These are phyloP conservation scores for Uncinocarpus reesii DNA, from an alignment of 2,329 filamentous ascomycete species.

Conservation along the genomic window DNA sequence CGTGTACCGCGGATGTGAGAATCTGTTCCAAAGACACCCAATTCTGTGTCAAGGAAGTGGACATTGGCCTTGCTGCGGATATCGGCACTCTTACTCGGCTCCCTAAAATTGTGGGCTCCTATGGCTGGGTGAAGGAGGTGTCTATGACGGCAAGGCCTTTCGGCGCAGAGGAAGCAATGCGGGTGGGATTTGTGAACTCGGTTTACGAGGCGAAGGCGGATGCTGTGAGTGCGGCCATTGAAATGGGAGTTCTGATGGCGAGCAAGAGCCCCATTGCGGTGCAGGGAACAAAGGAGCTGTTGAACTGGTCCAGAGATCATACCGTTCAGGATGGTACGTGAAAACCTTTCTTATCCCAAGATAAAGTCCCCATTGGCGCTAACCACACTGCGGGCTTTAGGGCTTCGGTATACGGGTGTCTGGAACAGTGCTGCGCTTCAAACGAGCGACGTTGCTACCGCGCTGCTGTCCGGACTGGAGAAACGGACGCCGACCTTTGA, in stretches of 20 bases:
- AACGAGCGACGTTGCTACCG: conserved; percentile 62
- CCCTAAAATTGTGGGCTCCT: conserved; percentile 39
- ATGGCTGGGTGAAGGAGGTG: conserved; percentile 42
- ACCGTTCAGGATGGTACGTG: conserved; percentile 61
- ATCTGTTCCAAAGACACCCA: conserved; percentile 29
- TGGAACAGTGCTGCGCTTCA: conserved; percentile 84
- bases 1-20: conserved; percentile 36
- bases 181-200: conserved; percentile 36
- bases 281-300: conserved; percentile 73
- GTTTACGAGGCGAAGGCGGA: conserved; percentile 46
- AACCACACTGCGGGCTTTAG: conserved; percentile 29
- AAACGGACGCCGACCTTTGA: conserved; percentile 73
- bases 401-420: conserved; percentile 68
- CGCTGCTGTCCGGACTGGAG: conserved; percentile 64
- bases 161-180: conserved; percentile 36
- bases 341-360: background rate
- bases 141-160: conserved; percentile 37
- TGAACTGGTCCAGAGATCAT: conserved; percentile 74
- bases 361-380: background rate
- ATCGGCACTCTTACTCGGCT: conserved; percentile 39
- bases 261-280: conserved; percentile 80
- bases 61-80: conserved; percentile 42
- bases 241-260: conserved; percentile 56
- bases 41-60: conserved; percentile 41
- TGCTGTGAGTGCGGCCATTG: conserved; percentile 52